These are phyloP conservation scores for Aspergillus bertholletiae DNA, from an alignment of 495 filamentous ascomycete species.

Conservation along the genomic window DNA sequence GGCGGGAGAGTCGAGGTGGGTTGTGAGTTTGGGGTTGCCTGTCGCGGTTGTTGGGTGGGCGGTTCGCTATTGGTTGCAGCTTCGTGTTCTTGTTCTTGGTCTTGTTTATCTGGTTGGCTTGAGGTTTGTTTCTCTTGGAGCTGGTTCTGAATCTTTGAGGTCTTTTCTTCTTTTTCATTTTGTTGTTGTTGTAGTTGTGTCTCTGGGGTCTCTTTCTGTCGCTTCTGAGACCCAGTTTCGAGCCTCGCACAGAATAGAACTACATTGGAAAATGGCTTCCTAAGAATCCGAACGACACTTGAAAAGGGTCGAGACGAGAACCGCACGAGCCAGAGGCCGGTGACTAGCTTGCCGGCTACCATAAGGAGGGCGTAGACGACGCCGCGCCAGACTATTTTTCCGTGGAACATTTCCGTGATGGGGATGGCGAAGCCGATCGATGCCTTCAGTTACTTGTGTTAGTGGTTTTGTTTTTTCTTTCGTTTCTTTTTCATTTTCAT, in stretches of 20 bases:
- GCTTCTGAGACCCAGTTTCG: not conserved
- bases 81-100: no score
- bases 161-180: no score
- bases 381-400: slow-evolving; percentile 65
- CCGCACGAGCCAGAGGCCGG: slow-evolving; percentile 62
- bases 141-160: no score
- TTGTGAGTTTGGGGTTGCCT: not conserved
- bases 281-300: slow-evolving; percentile 5
- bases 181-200: not conserved
- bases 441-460: slow-evolving; percentile 40
- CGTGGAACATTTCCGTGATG: slow-evolving; percentile 64
- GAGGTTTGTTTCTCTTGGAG: no score
- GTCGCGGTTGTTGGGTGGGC: no score
- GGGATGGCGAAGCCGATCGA: slow-evolving; percentile 80
- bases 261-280: slow-evolving; percentile 2
- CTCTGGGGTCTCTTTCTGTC: not conserved
- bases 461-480: no score
- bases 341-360: slow-evolving; percentile 59
- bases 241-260: slow-evolving; percentile 6
- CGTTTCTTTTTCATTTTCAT: no score
- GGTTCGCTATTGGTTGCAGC: no score
- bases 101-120: no score
- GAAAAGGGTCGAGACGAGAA: slow-evolving; percentile 24
- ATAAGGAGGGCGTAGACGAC: slow-evolving; percentile 69
- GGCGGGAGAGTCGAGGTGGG: slow-evolving; percentile 13